Conservation (phyloP, 768 basidiomycete species). For the Suillus americanus region DNA sequence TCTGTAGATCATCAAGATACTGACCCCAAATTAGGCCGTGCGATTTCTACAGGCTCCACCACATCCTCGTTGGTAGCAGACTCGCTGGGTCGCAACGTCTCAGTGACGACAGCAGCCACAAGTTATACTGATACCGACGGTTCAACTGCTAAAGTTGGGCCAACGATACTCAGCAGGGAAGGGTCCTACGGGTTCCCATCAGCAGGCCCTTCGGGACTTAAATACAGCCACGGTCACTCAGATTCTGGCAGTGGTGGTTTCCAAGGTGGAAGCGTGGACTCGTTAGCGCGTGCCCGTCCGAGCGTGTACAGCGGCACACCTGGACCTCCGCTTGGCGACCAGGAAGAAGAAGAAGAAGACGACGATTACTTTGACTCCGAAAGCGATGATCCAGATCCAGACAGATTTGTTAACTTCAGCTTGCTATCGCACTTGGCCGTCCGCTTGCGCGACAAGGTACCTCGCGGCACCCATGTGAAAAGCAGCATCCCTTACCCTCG, state of each 20-base stretch:
- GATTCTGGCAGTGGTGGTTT: slow-evolving; percentile 21
- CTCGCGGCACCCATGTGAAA: slow-evolving; percentile 84
- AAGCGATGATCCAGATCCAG: slow-evolving; percentile 64
- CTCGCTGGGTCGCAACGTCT: slow-evolving; percentile 23
- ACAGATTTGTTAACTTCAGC: slow-evolving; percentile 84
- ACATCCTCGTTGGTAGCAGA: slow-evolving; percentile 26
- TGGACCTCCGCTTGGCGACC: slow-evolving; percentile 17
- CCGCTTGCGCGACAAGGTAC: slow-evolving; percentile 86
- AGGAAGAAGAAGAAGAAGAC: slow-evolving; percentile 32
- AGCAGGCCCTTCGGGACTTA: slow-evolving; percentile 24
- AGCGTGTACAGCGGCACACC: slow-evolving; percentile 18
- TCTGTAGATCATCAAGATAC: slow-evolving; percentile 14
- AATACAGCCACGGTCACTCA: slow-evolving; percentile 13
- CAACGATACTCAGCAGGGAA: slow-evolving; percentile 16
- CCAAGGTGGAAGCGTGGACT: slow-evolving; percentile 24
- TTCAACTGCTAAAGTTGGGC: slow-evolving; percentile 13
- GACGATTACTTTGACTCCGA: slow-evolving; percentile 35
- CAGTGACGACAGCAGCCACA: slow-evolving; percentile 27
- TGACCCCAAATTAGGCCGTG: slow-evolving; percentile 22
- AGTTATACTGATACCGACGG: slow-evolving; percentile 16
- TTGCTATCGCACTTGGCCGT: slow-evolving; percentile 88
- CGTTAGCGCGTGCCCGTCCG: slow-evolving; percentile 23
- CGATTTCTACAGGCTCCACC: slow-evolving; percentile 30
- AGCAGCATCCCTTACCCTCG: slow-evolving; percentile 88
- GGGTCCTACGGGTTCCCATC: slow-evolving; percentile 20